phyloP scores from a whole-genome alignment of 2,329 filamentous ascomycete species.

The Dothidotthia symphoricarpi region DNA sequence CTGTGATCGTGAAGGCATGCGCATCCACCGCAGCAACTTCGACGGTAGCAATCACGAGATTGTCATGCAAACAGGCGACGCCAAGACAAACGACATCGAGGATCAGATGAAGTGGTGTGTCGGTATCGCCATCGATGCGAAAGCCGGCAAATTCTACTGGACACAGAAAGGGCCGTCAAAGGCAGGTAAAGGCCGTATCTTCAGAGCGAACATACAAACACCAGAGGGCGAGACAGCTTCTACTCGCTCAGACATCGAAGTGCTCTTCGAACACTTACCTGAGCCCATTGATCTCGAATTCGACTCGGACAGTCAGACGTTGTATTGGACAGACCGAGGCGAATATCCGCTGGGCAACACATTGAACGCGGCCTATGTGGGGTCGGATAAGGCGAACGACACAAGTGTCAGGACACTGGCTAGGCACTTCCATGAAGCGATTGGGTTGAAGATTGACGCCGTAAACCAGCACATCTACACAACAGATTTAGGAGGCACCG shows the following conservation, averaged over 20 bases:
- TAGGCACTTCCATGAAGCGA: conserved; percentile 23
- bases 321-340: conserved; percentile 64
- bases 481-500: conserved; percentile 20
- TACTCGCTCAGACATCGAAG: conserved; percentile 15
- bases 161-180: conserved; percentile 60
- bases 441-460: conserved; percentile 18
- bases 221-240: conserved; percentile 17
- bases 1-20: conserved; percentile 47
- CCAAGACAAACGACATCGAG: background rate
- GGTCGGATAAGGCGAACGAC: too few relatives aligned
- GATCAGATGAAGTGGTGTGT: conserved; percentile 55
- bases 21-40: conserved; percentile 31
- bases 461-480: conserved; percentile 9
- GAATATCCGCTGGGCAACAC: conserved; percentile 57
- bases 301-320: conserved; percentile 44
- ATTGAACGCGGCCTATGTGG: conserved; percentile 45
- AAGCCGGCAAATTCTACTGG: conserved; percentile 56
- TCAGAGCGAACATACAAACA: conserved; percentile 51
- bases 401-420: conserved; percentile 16
- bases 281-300: conserved; percentile 58
- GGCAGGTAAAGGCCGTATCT: conserved; percentile 53
- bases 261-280: conserved; percentile 29
- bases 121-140: conserved; percentile 52
- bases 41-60: conserved; percentile 12
- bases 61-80: conserved; percentile 10